Conservation (phyloP, 1,284 basidiomycete genomes). For the Pseudozyma sp. region DNA sequence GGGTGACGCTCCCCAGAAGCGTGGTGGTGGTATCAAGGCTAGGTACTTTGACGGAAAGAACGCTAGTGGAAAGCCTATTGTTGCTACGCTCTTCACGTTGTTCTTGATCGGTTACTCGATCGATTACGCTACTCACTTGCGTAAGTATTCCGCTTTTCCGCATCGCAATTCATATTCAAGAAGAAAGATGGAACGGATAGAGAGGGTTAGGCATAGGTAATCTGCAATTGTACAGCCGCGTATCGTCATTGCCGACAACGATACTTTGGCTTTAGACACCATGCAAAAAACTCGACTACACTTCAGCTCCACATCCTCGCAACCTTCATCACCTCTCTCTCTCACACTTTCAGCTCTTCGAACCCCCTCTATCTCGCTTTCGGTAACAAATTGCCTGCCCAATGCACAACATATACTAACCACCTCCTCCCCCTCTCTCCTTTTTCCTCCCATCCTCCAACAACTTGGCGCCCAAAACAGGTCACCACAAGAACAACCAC, state of each 20-base stretch:
- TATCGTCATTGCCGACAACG: no score
- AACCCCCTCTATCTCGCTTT: slow-evolving; percentile 1
- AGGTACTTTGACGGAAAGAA: slow-evolving; percentile 86
- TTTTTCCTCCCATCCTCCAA: not conserved
- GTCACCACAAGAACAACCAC: slow-evolving; percentile 61
- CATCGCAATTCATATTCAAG: not conserved
- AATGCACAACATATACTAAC: slow-evolving; percentile 2
- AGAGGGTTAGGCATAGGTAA: no score
- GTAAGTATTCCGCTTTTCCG: slow-evolving; percentile 24
- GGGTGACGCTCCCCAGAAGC: slow-evolving; percentile 75
- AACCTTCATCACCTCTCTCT: not conserved
- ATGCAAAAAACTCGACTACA: no score
- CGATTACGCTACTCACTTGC: slow-evolving; percentile 61
- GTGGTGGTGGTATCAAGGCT: slow-evolving; percentile 78
- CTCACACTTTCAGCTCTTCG: not conserved
- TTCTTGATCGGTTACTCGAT: slow-evolving; percentile 79
- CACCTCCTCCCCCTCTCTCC: not conserved
- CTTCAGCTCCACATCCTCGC: not conserved
- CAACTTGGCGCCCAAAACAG: slow-evolving; percentile 14
- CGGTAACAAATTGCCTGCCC: not conserved
- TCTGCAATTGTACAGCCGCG: not conserved
- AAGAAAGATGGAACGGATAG: no score
- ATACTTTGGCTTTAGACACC: no score
- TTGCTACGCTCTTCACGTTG: slow-evolving; percentile 79
- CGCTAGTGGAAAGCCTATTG: slow-evolving; percentile 80